Base-by-base conservation (phyloP, 2,329 filamentous ascomycete species). In the Fusarium ambrosium region DNA sequence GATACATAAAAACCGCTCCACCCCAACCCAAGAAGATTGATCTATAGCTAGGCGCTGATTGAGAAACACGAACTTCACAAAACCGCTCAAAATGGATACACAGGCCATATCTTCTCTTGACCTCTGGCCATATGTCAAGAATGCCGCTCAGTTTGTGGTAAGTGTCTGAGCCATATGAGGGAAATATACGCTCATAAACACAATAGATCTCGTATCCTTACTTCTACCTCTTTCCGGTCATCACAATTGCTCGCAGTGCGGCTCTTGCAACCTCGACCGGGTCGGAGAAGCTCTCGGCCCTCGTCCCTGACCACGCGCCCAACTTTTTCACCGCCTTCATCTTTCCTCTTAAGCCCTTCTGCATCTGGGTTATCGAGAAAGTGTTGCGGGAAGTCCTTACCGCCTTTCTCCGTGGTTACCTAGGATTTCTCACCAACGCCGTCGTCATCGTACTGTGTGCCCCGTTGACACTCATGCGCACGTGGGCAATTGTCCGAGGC, bases 311-410 rank as follows among this genome's bases (percentile, higher is more conserved):
- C 29, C 18, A 56, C 32, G 18, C 32, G 20, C 53, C 53, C 32
- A 58, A 32, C 53, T 58, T 58, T 58, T 58, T 58, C 32, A 37
- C 55, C 16, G 55, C 55, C 11, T 58, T 58, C 32, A 37, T 58
- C 16, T 58, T 37, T 34, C 32, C 32, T 2, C 24, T 58, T 7
- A 24, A 24, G 55, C 55, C 55, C 11, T 58, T 58, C 32, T 37
- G 32, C 7, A 20, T 58, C n/a, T 58, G 55, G 32, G 32, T 24
- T 14, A 14, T 37, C 11, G 32, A 24, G 20, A 14, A 58, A 24
- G 14, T n/a, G 37, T 37, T 58, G 20, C 55, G 32, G 24, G 32
- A 32, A 18, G 9, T 13, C 20, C 3, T 58, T 11, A 37, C 20
- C 20, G 18, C 20, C 13, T 22, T 37, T 24, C 20, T 58, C 13